Percentiles rank a stretch among this genome's conserved stretches.
These are phyloP conservation scores for Stephanodiscus triporus DNA, from an alignment of 108 stramenopile genomes.

Conservation along the genomic window DNA sequence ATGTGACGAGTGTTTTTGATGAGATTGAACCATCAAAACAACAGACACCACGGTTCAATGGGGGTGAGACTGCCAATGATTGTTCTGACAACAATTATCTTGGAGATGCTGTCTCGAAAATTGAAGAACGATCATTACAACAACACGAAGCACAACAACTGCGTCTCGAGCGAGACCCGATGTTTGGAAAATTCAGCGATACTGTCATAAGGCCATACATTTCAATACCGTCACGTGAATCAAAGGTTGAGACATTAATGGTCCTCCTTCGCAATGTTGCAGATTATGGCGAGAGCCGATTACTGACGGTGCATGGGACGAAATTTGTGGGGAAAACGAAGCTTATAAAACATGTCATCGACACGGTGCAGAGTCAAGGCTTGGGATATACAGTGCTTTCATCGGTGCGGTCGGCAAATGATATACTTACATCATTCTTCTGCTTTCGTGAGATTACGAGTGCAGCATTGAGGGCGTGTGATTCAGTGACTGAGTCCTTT, in stretches of 20 bases:
- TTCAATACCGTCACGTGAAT: conserved; percentile 30
- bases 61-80: neutral
- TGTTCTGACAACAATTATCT: neutral
- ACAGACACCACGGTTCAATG: neutral
- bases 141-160: neutral
- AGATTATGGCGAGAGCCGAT: conserved; percentile 28
- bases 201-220: conserved; percentile 20
- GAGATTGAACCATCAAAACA: neutral
- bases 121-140: neutral
- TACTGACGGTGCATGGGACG: conserved; percentile 30
- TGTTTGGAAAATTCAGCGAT: conserved; percentile 18
- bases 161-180: conserved; percentile 21
- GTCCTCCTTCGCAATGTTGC: conserved; percentile 22
- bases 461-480: conserved; percentile 34
- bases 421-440: conserved; percentile 29
- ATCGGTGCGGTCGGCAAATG: conserved; percentile 25
- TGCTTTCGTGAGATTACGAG: conserved; percentile 36
- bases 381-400: conserved; percentile 30
- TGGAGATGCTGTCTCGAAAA: neutral
- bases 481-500: conserved; percentile 1
- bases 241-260: conserved; percentile 17
- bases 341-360: conserved; percentile 21
- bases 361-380: conserved; percentile 21
- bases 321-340: conserved; percentile 39
- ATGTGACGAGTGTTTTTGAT: neutral